These are phyloP conservation scores for Chlorociboria aeruginascens DNA, from an alignment of 495 filamentous ascomycete genomes.

Conservation along the genomic window DNA sequence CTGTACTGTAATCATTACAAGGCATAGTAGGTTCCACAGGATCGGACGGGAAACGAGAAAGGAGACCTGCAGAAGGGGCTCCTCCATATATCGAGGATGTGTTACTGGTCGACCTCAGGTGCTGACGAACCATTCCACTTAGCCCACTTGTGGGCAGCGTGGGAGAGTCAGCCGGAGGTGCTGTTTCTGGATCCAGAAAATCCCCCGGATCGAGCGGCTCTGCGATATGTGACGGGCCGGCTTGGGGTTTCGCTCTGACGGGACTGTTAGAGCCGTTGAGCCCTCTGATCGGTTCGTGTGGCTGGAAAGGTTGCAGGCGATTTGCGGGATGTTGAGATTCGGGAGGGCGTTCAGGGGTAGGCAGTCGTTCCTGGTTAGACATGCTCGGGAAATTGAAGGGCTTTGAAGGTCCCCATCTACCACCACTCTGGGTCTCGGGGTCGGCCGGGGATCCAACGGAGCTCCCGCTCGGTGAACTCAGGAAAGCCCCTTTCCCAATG, in stretches of 20 bases:
- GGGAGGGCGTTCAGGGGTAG: conserved; percentile 16
- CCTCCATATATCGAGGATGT: conserved; percentile 63
- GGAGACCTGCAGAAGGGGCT: conserved; percentile 26
- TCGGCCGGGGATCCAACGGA: conserved; percentile 21
- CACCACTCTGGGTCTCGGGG: conserved; percentile 1
- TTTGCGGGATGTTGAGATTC: conserved; percentile 24
- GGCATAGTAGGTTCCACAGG: conserved; percentile 10
- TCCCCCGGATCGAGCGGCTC: background rate
- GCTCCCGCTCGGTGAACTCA: conserved; percentile 17
- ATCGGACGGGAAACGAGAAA: conserved; percentile 28
- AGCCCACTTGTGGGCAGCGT: conserved; percentile 43
- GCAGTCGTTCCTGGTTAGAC: conserved; percentile 28
- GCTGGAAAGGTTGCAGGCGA: conserved; percentile 15
- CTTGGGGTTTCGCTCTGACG: too few species aligned
- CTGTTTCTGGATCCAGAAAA: background rate
- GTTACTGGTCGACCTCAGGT: conserved; percentile 74
- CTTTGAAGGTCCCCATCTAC: too few species aligned
- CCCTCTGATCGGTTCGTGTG: background rate
- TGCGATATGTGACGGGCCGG: too few species aligned
- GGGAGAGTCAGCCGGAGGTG: conserved; percentile 48
- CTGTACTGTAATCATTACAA: conserved; percentile 19
- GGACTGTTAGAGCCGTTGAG: background rate
- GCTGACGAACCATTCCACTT: conserved; percentile 72
- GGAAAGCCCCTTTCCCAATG: conserved; percentile 23
- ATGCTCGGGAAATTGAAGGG: conserved; percentile 12